phyloP scores from a whole-genome alignment of 148 eudicot genomes.

The Drosera capensis region DNA sequence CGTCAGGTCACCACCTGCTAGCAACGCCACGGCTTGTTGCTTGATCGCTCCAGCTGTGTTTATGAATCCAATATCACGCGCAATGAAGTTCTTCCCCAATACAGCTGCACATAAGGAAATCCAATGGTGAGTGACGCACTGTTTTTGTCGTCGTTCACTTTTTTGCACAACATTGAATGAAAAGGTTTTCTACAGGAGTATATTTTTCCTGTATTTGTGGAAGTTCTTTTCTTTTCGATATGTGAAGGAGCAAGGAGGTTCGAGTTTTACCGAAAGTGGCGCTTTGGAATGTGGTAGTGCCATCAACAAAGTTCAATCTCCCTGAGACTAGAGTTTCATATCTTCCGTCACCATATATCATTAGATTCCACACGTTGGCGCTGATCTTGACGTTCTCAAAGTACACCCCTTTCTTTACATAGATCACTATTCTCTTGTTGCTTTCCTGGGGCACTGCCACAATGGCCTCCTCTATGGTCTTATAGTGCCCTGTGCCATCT shows the following conservation, averaged over 20 bases:
- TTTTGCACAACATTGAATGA: too few species aligned
- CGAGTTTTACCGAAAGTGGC: neutral
- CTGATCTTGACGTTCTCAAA: neutral
- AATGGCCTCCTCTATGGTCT: neutral
- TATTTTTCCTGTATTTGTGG: too few species aligned
- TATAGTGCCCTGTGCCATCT: neutral
- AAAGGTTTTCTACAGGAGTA: neutral
- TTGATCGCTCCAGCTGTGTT: neutral
- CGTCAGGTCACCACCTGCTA: neutral
- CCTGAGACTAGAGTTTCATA: neutral
- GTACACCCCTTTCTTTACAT: neutral
- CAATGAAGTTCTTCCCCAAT: neutral
- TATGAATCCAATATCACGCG: neutral
- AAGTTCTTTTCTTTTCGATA: neutral
- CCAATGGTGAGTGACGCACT: too few species aligned
- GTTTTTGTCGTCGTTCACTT: too few species aligned
- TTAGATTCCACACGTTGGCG: neutral
- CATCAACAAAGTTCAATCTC: neutral
- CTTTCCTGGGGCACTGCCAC: neutral
- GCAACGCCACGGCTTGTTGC: neutral
- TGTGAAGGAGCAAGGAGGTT: neutral
- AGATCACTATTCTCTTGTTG: neutral
- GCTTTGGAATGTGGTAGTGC: neutral
- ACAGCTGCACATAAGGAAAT: neutral
- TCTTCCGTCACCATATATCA: neutral